Conservation (phyloP, 2,329 filamentous ascomycete species). For the Emmonsiellopsis sp. region DNA sequence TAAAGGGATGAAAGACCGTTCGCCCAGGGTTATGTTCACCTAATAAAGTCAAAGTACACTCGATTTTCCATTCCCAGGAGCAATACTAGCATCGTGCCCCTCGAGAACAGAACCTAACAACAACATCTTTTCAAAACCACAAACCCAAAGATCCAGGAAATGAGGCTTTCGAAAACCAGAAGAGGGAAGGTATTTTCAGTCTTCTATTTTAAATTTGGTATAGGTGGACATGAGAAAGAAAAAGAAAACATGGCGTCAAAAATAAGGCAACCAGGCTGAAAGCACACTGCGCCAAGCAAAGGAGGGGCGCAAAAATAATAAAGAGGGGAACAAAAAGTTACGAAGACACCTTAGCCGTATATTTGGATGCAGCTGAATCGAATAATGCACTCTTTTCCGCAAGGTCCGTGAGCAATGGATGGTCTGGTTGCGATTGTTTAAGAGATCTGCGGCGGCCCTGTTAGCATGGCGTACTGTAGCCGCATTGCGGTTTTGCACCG, state of each 20-base stretch:
- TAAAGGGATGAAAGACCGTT: no score
- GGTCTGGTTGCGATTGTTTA: slow-evolving; percentile 51
- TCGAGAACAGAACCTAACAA: no score
- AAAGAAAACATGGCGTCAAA: neutral
- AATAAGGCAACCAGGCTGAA: neutral
- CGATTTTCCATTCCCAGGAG: no score
- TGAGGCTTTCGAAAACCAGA: no score
- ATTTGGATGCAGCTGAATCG: slow-evolving; percentile 77
- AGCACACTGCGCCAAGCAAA: neutral
- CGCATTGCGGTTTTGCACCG: no score
- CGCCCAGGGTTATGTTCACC: no score
- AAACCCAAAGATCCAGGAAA: no score
- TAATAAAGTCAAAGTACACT: no score
- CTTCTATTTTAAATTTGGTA: no score
- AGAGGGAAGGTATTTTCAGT: no score
- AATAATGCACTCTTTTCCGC: slow-evolving; percentile 82
- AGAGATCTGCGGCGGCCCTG: slow-evolving; percentile 24
- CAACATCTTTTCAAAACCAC: no score
- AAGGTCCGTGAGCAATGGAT: slow-evolving; percentile 64
- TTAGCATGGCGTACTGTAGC: neutral
- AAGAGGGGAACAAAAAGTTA: slow-evolving; percentile 7
- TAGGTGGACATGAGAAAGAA: neutral
- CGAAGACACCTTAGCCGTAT: slow-evolving; percentile 63
- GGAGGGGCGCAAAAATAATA: neutral
- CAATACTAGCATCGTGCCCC: no score